A percentile compares a stretch with the other conserved stretches of the same genome.
Conservation (phyloP, 257 asterid species). For the Rauvolfia tetraphylla region DNA sequence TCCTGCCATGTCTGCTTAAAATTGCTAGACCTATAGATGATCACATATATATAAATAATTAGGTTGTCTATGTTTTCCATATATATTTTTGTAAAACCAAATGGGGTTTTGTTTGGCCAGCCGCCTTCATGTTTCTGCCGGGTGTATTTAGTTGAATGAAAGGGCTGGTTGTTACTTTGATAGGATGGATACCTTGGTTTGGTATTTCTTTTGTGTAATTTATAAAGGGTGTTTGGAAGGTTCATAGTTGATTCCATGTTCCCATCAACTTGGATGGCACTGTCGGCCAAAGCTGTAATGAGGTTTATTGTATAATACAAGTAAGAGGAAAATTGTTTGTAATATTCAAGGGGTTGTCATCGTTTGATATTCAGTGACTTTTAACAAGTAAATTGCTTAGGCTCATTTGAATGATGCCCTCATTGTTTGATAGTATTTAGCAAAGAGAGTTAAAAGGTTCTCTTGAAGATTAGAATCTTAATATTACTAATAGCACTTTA, state of each 20-base stretch:
- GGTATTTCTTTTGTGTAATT: conserved; percentile 6
- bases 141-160: conserved; percentile 47
- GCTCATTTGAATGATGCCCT: no score
- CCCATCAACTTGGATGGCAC: conserved; percentile 14
- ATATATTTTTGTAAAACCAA: conserved; percentile 20
- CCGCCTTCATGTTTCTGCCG: conserved; percentile 11
- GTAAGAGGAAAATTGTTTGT: no score
- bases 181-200: conserved; percentile 3
- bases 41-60: conserved; percentile 26
- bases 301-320: neutral
- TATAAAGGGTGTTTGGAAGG: conserved; percentile 13
- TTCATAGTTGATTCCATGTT: conserved; percentile 21
- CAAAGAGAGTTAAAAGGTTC: no score
- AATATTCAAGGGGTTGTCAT: no score
- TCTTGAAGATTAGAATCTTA: no score
- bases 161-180: conserved; percentile 14
- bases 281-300: conserved; percentile 14
- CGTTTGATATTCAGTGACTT: no score
- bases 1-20: conserved; percentile 32
- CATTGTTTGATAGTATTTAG: no score
- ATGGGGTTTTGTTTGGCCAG: conserved; percentile 15
- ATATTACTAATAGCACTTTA: no score
- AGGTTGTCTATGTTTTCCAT: conserved; percentile 19
- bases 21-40: conserved; percentile 25
- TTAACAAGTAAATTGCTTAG: no score